Base-by-base conservation (phyloP, 2,329 filamentous ascomycete genomes). In the Tolypocladium tropicale region DNA sequence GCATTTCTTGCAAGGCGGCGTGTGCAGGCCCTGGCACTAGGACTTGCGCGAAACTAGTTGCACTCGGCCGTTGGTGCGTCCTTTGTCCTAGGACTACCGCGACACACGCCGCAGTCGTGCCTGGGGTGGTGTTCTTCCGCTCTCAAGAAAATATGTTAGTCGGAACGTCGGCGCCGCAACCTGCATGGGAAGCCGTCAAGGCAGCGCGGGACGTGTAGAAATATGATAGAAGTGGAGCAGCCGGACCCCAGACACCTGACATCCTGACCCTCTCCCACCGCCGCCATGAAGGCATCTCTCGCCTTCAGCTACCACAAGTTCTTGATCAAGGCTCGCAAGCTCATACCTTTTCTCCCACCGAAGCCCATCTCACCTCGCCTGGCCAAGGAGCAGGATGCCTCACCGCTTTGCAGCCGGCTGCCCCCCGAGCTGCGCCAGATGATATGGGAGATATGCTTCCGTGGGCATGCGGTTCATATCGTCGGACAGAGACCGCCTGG, bases 371-470 rank as follows among this genome's bases (percentile, higher is more conserved):
- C 59, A n/a, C 54, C 59, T 56, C 57, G 32, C 39, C 39, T 7
- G 33, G 52, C 59, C 30, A 56, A 56, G 50, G 52, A 55, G 49
- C 59, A 60, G 55, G 39, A 60, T 55, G 53, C 54, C 49, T 55
- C 54, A 46, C 55, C 51, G 25, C 55, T 60, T 46, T 57, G 39
- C 51, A 11, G 53, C 18, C 58, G 21, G 36, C 53, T 60, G 3
- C 59, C 59, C 49, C 53, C 53, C 21, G 59, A 60, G 56, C 25
- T 60, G 12, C 57, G 59, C 36, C 52, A 48, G 49, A 53, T 59
- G 55, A 60, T 60, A 33, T 60, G 59, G 59, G 54, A 60, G n/a
- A 50, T 50, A n/a, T 57, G 54, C 54, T 56, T 58, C 49, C 30
- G 55, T n/a, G 56, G 52, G 32, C 54, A 60, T 56, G 57, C 52